Evolutionary conservation across 768 basidiomycete species (phyloP).

Genomic region (Dacryopinax primogenitus): DNA sequence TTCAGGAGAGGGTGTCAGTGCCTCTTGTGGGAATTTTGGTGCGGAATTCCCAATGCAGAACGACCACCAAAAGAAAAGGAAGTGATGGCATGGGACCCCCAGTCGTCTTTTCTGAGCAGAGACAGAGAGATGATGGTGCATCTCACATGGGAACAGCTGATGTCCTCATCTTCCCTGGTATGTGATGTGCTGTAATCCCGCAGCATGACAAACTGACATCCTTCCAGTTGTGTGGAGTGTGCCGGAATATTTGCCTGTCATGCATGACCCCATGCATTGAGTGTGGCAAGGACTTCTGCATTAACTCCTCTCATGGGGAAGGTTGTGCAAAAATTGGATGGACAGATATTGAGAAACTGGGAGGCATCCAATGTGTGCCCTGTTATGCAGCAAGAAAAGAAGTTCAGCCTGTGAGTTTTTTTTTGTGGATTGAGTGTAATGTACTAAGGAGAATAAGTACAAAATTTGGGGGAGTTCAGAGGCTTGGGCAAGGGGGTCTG

Average conservation of each 20-base stretch:
- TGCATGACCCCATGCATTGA: background rate
- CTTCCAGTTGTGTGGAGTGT: background rate
- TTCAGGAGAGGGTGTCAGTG: too few relatives aligned
- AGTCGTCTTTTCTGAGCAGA: too few relatives aligned
- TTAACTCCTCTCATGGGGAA: background rate
- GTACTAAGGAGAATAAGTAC: background rate
- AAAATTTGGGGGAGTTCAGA: background rate
- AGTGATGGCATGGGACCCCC: too few relatives aligned
- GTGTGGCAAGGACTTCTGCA: background rate
- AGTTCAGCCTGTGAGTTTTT: background rate
- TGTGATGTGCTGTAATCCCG: too few relatives aligned
- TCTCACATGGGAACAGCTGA: too few relatives aligned
- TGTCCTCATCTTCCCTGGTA: too few relatives aligned
- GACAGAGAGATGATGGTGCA: too few relatives aligned
- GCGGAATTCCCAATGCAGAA: too few relatives aligned
- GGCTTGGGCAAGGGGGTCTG: background rate
- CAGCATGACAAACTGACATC: too few relatives aligned
- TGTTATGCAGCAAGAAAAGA: background rate
- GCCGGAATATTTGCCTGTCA: background rate
- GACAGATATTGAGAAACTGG: background rate
- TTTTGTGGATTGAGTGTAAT: background rate
- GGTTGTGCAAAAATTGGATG: background rate
- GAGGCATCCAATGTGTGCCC: background rate
- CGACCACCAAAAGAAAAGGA: too few relatives aligned
- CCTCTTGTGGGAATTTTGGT: too few relatives aligned